Percentiles rank a stretch among this genome's conserved stretches.
phyloP scores from a whole-genome alignment of 106 monocot genomes.

The Apostasia ramifera region DNA sequence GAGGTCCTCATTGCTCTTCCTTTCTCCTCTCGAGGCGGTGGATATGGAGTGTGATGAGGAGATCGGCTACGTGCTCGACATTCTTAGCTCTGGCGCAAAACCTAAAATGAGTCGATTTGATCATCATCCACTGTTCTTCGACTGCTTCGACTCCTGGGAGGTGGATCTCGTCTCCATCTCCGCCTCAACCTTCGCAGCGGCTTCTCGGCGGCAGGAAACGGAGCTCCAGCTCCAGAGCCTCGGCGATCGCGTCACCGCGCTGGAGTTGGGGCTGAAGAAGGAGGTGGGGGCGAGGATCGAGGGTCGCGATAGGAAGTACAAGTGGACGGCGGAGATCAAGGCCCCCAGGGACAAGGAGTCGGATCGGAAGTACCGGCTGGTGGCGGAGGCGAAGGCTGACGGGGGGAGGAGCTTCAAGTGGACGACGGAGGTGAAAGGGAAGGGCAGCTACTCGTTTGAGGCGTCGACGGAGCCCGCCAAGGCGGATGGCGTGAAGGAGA shows the following conservation, averaged over 20 bases:
- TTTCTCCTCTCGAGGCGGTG: background rate
- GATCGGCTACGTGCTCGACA: constrained; percentile 26
- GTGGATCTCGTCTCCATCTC: constrained; percentile 11
- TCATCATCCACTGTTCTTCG: constrained; percentile 1
- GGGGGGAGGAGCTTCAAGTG: constrained; percentile 39
- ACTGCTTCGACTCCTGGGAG: constrained; percentile 17
- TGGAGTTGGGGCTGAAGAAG: constrained; percentile 43
- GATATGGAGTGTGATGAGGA: constrained; percentile 11
- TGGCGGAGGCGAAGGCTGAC: constrained; percentile 30
- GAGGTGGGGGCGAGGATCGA: background rate
- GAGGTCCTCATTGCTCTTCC: background rate
- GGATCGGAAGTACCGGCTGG: constrained; percentile 57
- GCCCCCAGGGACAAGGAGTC: constrained; percentile 20
- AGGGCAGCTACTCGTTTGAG: constrained; percentile 32
- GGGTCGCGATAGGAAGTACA: constrained; percentile 52
- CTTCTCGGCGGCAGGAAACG: constrained; percentile 19
- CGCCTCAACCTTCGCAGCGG: constrained; percentile 1
- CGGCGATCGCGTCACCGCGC: constrained; percentile 61
- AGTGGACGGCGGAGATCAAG: constrained; percentile 74
- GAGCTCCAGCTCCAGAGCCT: constrained; percentile 38
- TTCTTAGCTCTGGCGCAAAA: constrained; percentile 18
- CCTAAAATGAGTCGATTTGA: constrained; percentile 9
- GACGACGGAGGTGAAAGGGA: constrained; percentile 36
- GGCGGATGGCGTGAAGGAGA: background rate
- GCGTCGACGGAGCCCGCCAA: constrained; percentile 1